Conservation (phyloP, 1,139 yeast genomes). For the Candida frijolesensis region DNA sequence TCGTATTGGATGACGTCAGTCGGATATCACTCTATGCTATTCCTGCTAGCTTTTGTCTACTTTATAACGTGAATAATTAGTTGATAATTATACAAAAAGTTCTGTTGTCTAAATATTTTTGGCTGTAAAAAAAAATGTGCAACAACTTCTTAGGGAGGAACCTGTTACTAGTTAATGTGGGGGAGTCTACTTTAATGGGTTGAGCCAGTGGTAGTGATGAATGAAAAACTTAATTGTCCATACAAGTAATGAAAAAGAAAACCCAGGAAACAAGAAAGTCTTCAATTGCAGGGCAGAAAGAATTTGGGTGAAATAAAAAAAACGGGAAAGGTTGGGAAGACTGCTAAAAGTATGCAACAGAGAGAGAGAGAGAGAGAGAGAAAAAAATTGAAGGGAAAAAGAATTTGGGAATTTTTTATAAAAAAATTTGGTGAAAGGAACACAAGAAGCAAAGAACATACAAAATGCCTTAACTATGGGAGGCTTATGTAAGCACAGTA, state of each 20-base stretch:
- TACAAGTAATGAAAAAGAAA: neutral
- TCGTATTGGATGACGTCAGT: neutral
- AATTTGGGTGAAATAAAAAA: neutral
- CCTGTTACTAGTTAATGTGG: neutral
- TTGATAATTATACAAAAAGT: constrained; percentile 1
- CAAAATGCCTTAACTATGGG: neutral
- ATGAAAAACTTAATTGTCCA: neutral
- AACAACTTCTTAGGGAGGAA: neutral
- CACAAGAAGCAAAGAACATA: no score
- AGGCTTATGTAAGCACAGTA: neutral
- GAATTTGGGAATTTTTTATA: neutral
- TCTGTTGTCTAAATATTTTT: neutral
- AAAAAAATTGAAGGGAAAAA: neutral
- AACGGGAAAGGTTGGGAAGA: neutral
- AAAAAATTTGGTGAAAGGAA: neutral
- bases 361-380: neutral
- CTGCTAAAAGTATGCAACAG: neutral
- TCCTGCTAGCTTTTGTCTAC: neutral
- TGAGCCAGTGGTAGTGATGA: constrained; percentile 1
- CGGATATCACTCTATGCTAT: no score
- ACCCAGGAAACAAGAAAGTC: neutral
- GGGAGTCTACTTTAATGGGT: constrained; percentile 1
- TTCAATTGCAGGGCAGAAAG: neutral
- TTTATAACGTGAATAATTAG: neutral
- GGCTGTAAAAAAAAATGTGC: constrained; percentile 7